Percentiles rank a stretch among this genome's conserved stretches.
phyloP scores from a whole-genome alignment of 164 flowering plant genomes.

The Magnolia sinica region DNA sequence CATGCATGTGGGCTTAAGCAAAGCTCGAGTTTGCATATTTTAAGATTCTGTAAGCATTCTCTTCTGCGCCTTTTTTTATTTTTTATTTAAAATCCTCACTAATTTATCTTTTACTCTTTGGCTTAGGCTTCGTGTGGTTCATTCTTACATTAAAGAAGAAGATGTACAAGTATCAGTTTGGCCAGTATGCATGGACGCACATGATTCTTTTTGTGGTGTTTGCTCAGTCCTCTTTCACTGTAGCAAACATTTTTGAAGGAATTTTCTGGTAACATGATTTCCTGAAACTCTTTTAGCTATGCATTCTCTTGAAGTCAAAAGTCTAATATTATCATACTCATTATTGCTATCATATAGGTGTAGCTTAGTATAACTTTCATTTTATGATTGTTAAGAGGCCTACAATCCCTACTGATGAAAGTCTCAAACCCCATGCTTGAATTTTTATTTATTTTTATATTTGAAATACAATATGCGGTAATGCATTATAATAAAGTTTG shows the following conservation, averaged over 20 bases:
- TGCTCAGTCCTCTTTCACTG: slow-evolving; percentile 85
- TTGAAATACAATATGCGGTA: too few relatives aligned
- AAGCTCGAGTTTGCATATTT: neutral
- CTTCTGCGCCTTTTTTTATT: neutral
- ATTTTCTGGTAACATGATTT: slow-evolving; percentile 73
- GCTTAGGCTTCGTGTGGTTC: slow-evolving; percentile 92
- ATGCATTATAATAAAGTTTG: too few relatives aligned
- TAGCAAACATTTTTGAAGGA: slow-evolving; percentile 94
- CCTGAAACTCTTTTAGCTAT: neutral
- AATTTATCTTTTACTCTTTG: neutral
- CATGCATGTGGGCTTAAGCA: too few relatives aligned
- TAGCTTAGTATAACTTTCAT: neutral
- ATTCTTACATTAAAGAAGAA: slow-evolving; percentile 92
- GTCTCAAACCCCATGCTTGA: neutral
- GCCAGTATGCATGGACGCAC: slow-evolving; percentile 99
- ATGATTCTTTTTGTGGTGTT: slow-evolving; percentile 98
- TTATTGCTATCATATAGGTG: neutral
- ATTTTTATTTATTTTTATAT: too few relatives aligned
- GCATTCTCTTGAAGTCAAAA: neutral
- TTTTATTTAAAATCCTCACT: neutral
- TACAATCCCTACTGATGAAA: neutral
- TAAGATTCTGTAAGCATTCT: neutral
- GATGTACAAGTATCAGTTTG: slow-evolving; percentile 98
- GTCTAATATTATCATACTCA: neutral
- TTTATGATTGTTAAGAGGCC: neutral